Evolutionary conservation across 139 green algal genomes (phyloP).

Genomic region (Picochlorum sp.): DNA sequence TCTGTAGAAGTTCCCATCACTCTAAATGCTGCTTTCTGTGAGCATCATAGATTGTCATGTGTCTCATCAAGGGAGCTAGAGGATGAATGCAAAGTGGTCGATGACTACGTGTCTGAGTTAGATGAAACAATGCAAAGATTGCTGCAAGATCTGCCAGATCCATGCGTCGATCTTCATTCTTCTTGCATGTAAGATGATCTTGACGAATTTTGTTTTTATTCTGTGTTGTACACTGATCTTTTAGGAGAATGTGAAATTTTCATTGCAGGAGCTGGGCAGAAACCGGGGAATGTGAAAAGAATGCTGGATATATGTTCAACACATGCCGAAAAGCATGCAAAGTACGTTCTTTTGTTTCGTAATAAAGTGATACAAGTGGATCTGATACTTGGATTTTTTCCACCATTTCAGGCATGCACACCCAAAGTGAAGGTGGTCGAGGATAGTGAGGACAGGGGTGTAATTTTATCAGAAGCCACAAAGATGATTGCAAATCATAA

Average conservation of each 20-base stretch:
- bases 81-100: slow-evolving; percentile 41
- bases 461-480: too few relatives aligned
- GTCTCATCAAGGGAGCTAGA: slow-evolving; percentile 43
- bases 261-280: slow-evolving; percentile 6
- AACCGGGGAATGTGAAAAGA: slow-evolving; percentile 4
- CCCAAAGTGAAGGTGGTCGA: too few relatives aligned
- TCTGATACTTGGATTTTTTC: too few relatives aligned
- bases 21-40: slow-evolving; percentile 71
- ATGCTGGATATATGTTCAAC: slow-evolving; percentile 12
- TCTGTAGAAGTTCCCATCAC: slow-evolving; percentile 48
- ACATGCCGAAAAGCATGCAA: slow-evolving; percentile 15
- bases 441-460: too few relatives aligned
- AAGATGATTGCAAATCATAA: too few relatives aligned
- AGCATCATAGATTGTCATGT: slow-evolving; percentile 56
- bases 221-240: too few relatives aligned
- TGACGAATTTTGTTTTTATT: too few relatives aligned
- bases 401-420: too few relatives aligned
- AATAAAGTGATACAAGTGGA: too few relatives aligned
- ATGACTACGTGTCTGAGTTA: background rate
- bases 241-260: too few relatives aligned
- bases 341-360: background rate
- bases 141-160: slow-evolving; percentile 7
- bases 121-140: slow-evolving; percentile 2
- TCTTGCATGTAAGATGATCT: too few relatives aligned
- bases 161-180: slow-evolving; percentile 7